Evolutionary conservation across 2,329 filamentous ascomycete genomes (phyloP).

Genomic region (Rachicladosporium sp.): DNA sequence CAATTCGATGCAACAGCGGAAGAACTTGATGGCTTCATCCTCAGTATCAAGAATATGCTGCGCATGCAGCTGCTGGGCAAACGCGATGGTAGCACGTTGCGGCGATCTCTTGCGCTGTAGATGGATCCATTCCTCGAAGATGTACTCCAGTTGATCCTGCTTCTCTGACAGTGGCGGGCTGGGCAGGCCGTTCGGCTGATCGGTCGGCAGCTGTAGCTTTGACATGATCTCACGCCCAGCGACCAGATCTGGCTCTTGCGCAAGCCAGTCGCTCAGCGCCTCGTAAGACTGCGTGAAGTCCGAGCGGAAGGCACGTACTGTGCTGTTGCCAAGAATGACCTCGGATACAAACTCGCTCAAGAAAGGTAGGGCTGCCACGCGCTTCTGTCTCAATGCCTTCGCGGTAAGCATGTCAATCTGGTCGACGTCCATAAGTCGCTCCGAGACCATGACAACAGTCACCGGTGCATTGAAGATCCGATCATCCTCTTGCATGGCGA

Average conservation of each 20-base stretch:
- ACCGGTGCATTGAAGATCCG: constrained; percentile 51
- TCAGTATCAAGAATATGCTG: constrained; percentile 58
- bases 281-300: constrained; percentile 79
- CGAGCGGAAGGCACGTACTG: constrained; percentile 59
- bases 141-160: constrained; percentile 79
- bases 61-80: constrained; percentile 73
- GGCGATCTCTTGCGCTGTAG: constrained; percentile 66
- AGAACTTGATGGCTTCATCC: constrained; percentile 68
- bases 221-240: constrained; percentile 60
- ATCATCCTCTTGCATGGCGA: constrained; percentile 42
- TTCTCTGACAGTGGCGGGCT: constrained; percentile 49
- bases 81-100: constrained; percentile 59
- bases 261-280: constrained; percentile 68
- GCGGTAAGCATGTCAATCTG: constrained; percentile 53
- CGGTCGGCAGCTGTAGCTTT: constrained; percentile 45
- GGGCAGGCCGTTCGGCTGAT: constrained; percentile 43
- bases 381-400: constrained; percentile 58
- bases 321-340: constrained; percentile 64
- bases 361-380: constrained; percentile 62
- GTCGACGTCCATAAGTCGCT: constrained; percentile 48
- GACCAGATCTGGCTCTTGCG: constrained; percentile 56
- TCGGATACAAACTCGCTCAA: constrained; percentile 70
- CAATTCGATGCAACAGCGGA: constrained; percentile 68
- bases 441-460: constrained; percentile 47
- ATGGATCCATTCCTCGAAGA: constrained; percentile 91